A percentile compares a stretch with the other conserved stretches of the same genome.
phyloP scores from a whole-genome alignment of 108 stramenopile species.

The Nitzschia inconspicua region DNA sequence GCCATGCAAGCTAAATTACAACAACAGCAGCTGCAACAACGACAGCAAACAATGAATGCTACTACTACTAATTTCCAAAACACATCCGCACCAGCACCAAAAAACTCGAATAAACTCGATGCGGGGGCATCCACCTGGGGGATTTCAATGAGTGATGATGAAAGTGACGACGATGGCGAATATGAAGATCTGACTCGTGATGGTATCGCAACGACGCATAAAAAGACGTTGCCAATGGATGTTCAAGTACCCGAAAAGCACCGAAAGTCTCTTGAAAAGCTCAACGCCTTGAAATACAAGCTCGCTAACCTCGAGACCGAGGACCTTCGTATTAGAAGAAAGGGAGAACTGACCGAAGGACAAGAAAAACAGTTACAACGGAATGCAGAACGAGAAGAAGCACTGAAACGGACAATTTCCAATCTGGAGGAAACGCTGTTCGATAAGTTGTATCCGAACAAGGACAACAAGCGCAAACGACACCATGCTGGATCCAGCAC shows the following conservation, averaged over 20 bases:
- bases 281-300: slow-evolving; percentile 51
- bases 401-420: slow-evolving; percentile 35
- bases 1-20: slow-evolving; percentile 8
- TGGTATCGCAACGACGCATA: too few species aligned
- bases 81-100: neutral
- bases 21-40: slow-evolving; percentile 18
- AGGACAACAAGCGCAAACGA: neutral
- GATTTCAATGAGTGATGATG: slow-evolving; percentile 29
- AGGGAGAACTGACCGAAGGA: slow-evolving; percentile 67
- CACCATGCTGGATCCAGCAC: neutral
- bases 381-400: slow-evolving; percentile 43
- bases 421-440: slow-evolving; percentile 40
- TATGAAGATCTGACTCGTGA: slow-evolving; percentile 8
- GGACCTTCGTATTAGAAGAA: slow-evolving; percentile 55
- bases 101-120: slow-evolving; percentile 11
- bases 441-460: slow-evolving; percentile 21
- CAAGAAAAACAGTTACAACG: slow-evolving; percentile 58
- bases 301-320: slow-evolving; percentile 58
- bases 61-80: neutral
- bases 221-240: slow-evolving; percentile 18
- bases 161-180: neutral
- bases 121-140: slow-evolving; percentile 52
- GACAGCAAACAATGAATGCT: neutral
- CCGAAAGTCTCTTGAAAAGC: slow-evolving; percentile 45
- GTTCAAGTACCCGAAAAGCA: slow-evolving; percentile 50